phyloP scores from a whole-genome alignment of 1,139 yeast species.

The Candida sp. region DNA sequence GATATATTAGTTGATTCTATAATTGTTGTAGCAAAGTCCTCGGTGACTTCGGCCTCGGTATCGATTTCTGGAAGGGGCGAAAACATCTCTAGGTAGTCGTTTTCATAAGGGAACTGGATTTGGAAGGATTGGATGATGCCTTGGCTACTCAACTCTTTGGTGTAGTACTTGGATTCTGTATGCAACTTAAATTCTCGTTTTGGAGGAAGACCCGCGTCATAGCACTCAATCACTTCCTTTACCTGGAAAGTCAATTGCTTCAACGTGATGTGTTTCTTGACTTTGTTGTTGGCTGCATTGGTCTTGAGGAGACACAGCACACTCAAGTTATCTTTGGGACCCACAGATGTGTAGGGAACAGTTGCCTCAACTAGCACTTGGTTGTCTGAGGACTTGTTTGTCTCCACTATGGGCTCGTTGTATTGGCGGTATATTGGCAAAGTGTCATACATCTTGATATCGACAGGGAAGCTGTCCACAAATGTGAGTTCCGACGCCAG shows the following conservation, averaged over 20 bases:
- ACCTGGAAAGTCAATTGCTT: conserved; percentile 52
- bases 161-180: conserved; percentile 31
- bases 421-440: conserved; percentile 58
- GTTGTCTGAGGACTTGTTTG: conserved; percentile 41
- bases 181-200: conserved; percentile 35
- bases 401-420: conserved; percentile 51
- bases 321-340: conserved; percentile 51
- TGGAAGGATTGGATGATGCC: conserved; percentile 31
- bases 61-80: conserved; percentile 11
- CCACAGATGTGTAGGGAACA: conserved; percentile 51
- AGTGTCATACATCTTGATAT: conserved; percentile 54
- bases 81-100: conserved; percentile 38
- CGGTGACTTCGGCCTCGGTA: conserved; percentile 6
- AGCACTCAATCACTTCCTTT: conserved; percentile 53
- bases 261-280: conserved; percentile 42
- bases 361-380: conserved; percentile 46
- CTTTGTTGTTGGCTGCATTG: conserved; percentile 35
- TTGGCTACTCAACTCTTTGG: conserved; percentile 32
- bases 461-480: conserved; percentile 47
- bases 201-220: conserved; percentile 52
- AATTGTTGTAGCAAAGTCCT: conserved; percentile 11
- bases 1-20: conserved; percentile 17
- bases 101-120: conserved; percentile 39
- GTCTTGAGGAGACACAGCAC: conserved; percentile 42
- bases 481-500: conserved; percentile 33